phyloP scores from a whole-genome alignment of 2,329 filamentous ascomycete species.

The Fusarium fracticaudum region DNA sequence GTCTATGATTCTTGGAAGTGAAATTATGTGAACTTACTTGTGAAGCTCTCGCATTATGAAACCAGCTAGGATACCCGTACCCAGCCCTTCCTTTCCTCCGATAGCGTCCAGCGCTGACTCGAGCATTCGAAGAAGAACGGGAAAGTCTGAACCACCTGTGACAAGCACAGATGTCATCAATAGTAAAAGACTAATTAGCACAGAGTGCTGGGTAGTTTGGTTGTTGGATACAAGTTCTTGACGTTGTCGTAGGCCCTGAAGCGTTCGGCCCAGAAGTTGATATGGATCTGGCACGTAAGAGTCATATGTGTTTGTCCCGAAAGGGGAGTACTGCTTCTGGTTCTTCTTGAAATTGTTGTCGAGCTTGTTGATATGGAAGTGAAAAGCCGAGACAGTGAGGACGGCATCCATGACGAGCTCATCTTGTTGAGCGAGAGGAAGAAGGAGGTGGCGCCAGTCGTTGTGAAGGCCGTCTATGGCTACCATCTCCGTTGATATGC shows the following conservation, averaged over 20 bases:
- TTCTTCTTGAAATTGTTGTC: not conserved
- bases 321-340: not conserved
- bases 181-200: slow-evolving; percentile 36
- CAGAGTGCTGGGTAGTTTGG: slow-evolving; percentile 24
- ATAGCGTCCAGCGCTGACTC: slow-evolving; percentile 42
- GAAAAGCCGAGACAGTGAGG: slow-evolving; percentile 30
- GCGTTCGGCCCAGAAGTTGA: slow-evolving; percentile 21
- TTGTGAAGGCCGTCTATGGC: slow-evolving; percentile 41
- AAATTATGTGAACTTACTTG: slow-evolving; percentile 28
- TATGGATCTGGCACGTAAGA: slow-evolving; percentile 19
- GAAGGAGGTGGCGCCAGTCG: slow-evolving; percentile 38
- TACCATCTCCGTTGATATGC: slow-evolving; percentile 40
- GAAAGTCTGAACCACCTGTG: slow-evolving; percentile 42
- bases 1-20: rapidly evolving
- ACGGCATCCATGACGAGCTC: slow-evolving; percentile 37
- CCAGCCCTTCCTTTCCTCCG: slow-evolving; percentile 33
- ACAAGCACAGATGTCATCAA: slow-evolving; percentile 41
- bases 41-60: slow-evolving; percentile 41
- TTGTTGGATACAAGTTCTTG: slow-evolving; percentile 24
- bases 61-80: slow-evolving; percentile 22
- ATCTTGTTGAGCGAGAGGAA: slow-evolving; percentile 34
- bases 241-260: slow-evolving; percentile 26
- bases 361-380: slow-evolving; percentile 24
- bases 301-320: not conserved
- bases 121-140: slow-evolving; percentile 38